Evolutionary conservation across 805 yeast genomes (phyloP).

Genomic region (Wickerhamomyces kurtzmanii): DNA sequence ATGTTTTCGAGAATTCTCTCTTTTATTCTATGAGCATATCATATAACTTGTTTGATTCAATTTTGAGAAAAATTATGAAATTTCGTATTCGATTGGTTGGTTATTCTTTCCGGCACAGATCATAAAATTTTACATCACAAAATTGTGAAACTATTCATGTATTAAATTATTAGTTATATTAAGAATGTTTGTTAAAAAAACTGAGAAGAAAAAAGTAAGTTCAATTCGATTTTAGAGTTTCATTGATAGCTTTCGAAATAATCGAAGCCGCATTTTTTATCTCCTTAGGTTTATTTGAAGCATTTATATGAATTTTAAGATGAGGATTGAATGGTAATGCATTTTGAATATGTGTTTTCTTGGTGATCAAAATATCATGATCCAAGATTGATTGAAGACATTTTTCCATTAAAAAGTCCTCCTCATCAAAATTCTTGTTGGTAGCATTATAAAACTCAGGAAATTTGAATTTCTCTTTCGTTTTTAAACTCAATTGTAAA

Average conservation of each 20-base stretch:
- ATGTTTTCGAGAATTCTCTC: no score
- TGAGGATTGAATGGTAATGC: slow-evolving; percentile 59
- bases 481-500: slow-evolving; percentile 43
- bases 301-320: slow-evolving; percentile 39
- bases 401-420: slow-evolving; percentile 52
- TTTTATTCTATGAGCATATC: no score
- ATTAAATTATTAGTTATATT: no score
- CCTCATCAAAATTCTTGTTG: slow-evolving; percentile 29
- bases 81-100: no score
- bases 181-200: no score
- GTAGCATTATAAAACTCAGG: slow-evolving; percentile 27
- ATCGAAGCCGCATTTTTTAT: slow-evolving; percentile 29
- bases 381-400: slow-evolving; percentile 49
- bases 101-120: no score
- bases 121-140: no score
- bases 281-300: slow-evolving; percentile 35
- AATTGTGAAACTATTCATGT: no score
- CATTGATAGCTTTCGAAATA: slow-evolving; percentile 20
- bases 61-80: no score
- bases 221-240: slow-evolving; percentile 12
- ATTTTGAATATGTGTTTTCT: slow-evolving; percentile 66
- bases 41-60: no score
- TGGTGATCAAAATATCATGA: slow-evolving; percentile 49
- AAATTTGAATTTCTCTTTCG: slow-evolving; percentile 31
- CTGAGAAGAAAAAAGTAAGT: no score